A percentile compares a stretch with the other conserved stretches of the same genome.
These are phyloP conservation scores for Cornus florida DNA, from an alignment of 148 eudicot species.

Conservation along the genomic window DNA sequence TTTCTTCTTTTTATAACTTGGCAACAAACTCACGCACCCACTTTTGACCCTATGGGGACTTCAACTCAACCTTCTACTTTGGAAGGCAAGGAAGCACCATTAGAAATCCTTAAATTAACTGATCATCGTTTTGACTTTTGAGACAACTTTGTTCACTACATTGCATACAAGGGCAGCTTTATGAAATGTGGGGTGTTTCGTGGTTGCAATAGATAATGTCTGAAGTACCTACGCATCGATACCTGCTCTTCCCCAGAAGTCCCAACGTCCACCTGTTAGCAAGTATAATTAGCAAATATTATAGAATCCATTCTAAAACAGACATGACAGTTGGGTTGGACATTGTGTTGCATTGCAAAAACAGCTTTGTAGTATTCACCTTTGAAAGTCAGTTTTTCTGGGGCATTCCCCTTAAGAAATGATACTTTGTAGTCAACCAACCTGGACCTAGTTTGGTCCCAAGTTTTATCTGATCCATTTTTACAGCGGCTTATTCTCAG, in stretches of 20 bases:
- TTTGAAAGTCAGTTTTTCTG: conserved; percentile 2
- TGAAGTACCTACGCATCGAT: not conserved
- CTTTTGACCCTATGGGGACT: no score
- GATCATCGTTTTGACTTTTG: not conserved
- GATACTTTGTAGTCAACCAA: conserved; percentile 72
- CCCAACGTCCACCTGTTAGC: not conserved
- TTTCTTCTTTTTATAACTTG: no score
- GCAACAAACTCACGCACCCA: no score
- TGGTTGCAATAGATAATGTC: not conserved
- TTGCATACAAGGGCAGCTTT: not conserved
- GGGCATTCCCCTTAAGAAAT: conserved; percentile 17
- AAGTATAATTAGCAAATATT: not conserved
- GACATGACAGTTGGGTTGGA: not conserved
- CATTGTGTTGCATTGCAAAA: not conserved
- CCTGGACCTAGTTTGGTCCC: conserved; percentile 88
- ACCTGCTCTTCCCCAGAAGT: no score
- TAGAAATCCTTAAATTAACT: not conserved
- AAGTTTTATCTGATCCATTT: conserved; percentile 83
- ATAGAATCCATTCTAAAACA: not conserved
- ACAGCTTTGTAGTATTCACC: not conserved
- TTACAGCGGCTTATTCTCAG: conserved; percentile 88
- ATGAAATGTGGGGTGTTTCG: not conserved
- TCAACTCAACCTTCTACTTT: no score
- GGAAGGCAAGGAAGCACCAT: not conserved
- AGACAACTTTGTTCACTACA: not conserved